phyloP scores from a whole-genome alignment of 2,329 filamentous ascomycete genomes.

The Gnomoniopsis smithogilvyi region DNA sequence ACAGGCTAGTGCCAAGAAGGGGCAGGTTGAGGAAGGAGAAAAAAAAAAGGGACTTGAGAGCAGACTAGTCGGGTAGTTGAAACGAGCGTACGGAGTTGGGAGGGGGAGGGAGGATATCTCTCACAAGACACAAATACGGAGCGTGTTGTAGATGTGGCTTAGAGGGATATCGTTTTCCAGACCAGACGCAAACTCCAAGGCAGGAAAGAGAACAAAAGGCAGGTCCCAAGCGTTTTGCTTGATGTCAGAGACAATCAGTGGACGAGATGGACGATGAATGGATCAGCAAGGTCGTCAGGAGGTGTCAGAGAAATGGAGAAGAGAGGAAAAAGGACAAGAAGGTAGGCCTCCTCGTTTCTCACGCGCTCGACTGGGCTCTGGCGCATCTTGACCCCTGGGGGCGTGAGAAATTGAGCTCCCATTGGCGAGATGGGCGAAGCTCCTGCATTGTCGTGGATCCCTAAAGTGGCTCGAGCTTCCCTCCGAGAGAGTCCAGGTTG shows the following conservation, averaged over 20 bases:
- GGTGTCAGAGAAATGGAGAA: constrained; percentile 11
- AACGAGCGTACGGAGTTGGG: constrained; percentile 23
- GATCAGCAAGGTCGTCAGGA: constrained; percentile 13
- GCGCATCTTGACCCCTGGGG: constrained; percentile 15
- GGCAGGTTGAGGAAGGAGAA: constrained; percentile 19
- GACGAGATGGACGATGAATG: constrained; percentile 16
- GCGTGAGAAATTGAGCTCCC: constrained; percentile 18
- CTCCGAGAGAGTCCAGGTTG: neutral
- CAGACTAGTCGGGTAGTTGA: constrained; percentile 24
- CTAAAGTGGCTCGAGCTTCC: constrained; percentile 11
- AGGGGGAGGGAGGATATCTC: constrained; percentile 19
- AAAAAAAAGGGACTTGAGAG: constrained; percentile 19
- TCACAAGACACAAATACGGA: constrained; percentile 13
- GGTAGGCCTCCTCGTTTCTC: neutral
- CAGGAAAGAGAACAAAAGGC: constrained; percentile 8
- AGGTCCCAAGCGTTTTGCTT: constrained; percentile 10
- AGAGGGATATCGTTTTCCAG: constrained; percentile 4
- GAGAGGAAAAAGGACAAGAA: constrained; percentile 10
- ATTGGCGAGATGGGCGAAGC: constrained; percentile 19
- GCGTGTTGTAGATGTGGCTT: constrained; percentile 7
- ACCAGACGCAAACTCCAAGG: constrained; percentile 18
- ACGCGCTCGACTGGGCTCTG: neutral
- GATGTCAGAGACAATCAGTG: constrained; percentile 18
- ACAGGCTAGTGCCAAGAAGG: constrained; percentile 16
- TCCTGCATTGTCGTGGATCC: constrained; percentile 9